These are phyloP conservation scores for Psilocybe azurescens DNA, from an alignment of 768 basidiomycete species.

Conservation along the genomic window DNA sequence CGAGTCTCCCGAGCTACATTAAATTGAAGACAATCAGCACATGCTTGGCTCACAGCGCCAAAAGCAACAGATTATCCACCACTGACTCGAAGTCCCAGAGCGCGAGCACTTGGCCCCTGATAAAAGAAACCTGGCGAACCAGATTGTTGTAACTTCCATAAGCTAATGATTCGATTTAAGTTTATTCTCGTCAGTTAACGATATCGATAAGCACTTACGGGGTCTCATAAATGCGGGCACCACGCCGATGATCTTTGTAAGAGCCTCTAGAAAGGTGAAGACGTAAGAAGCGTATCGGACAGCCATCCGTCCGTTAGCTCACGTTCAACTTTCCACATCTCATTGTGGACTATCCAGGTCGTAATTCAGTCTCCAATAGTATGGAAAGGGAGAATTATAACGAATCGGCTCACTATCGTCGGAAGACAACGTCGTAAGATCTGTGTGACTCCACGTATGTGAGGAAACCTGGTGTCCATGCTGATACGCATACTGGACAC, in stretches of 20 bases:
- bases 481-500: slow-evolving; percentile 41
- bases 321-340: slow-evolving; percentile 53
- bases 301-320: slow-evolving; percentile 16
- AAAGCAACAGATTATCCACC: neutral
- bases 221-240: slow-evolving; percentile 54
- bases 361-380: neutral
- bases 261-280: slow-evolving; percentile 37
- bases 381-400: neutral
- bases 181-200: neutral
- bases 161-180: slow-evolving; percentile 26
- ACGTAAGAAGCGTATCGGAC: neutral
- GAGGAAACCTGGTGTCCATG: slow-evolving; percentile 49
- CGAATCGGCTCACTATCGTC: slow-evolving; percentile 39
- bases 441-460: slow-evolving; percentile 50
- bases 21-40: neutral
- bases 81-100: slow-evolving; percentile 46
- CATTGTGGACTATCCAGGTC: slow-evolving; percentile 40
- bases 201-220: slow-evolving; percentile 30
- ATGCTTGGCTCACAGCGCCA: neutral
- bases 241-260: slow-evolving; percentile 46
- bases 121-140: slow-evolving; percentile 41
- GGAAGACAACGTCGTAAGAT: slow-evolving; percentile 43
- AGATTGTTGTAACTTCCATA: slow-evolving; percentile 54
- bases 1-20: slow-evolving; percentile 42
- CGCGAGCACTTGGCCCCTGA: slow-evolving; percentile 41